These are phyloP conservation scores for Cicer bijugum DNA, from an alignment of 306 rosid genomes.

Conservation along the genomic window DNA sequence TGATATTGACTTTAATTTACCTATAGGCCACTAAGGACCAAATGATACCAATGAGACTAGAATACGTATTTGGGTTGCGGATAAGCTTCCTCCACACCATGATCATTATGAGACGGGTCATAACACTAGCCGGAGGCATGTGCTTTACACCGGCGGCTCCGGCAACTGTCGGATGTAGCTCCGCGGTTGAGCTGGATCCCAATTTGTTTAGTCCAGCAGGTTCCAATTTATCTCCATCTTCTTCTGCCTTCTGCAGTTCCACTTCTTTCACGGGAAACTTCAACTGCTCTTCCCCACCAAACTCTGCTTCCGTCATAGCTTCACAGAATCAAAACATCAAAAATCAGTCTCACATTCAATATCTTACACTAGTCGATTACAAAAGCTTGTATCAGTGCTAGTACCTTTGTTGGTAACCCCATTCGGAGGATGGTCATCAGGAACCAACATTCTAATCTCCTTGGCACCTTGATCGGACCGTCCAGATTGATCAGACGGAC, in stretches of 20 bases:
- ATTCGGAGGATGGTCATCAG: constrained; percentile 76
- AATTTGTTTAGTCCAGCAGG: constrained; percentile 66
- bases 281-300: constrained; percentile 61
- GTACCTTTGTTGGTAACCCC: constrained; percentile 77
- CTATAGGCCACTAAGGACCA: constrained; percentile 90
- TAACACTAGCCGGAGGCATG: constrained; percentile 99
- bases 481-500: constrained; percentile 77
- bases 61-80: constrained; percentile 96
- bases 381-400: not conserved
- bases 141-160: constrained; percentile 57
- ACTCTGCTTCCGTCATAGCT: constrained; percentile 53
- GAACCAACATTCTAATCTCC: constrained; percentile 92
- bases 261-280: constrained; percentile 56
- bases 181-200: constrained; percentile 78
- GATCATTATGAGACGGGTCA: constrained; percentile 92
- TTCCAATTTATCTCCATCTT: constrained; percentile 61
- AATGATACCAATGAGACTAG: constrained; percentile 88
- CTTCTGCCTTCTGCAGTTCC: constrained; percentile 58
- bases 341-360: not conserved
- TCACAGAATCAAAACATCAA: constrained; percentile 32
- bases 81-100: constrained; percentile 99
- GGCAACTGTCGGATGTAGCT: constrained; percentile 65
- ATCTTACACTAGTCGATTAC: no score
- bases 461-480: constrained; percentile 92
- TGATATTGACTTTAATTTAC: constrained; percentile 52